These are phyloP conservation scores for Fusarium chuoi DNA, from an alignment of 2,329 filamentous ascomycete species.

Conservation along the genomic window DNA sequence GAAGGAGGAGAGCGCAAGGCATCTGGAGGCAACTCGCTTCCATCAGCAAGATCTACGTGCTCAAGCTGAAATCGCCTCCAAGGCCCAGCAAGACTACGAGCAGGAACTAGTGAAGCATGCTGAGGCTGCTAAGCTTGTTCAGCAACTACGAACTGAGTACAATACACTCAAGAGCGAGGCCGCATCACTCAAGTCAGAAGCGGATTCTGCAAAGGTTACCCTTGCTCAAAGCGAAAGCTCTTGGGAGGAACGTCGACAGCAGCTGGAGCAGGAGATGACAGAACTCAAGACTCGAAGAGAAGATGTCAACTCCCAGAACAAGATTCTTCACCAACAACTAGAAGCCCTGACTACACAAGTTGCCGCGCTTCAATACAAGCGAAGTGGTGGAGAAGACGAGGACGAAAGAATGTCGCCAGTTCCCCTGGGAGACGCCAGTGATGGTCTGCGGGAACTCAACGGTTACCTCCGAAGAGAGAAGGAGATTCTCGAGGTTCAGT, in stretches of 20 bases:
- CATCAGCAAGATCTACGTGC: conserved; percentile 92
- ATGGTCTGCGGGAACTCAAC: conserved; percentile 89
- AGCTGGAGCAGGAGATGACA: conserved; percentile 83
- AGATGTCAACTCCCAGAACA: conserved; percentile 89
- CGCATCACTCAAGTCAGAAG: conserved; percentile 79
- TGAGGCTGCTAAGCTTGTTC: conserved; percentile 88
- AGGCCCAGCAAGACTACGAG: conserved; percentile 95
- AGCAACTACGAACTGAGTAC: conserved; percentile 80
- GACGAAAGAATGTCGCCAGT: conserved; percentile 65
- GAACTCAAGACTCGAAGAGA: conserved; percentile 84
- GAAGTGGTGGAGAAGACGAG: conserved; percentile 62
- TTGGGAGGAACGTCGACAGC: conserved; percentile 84
- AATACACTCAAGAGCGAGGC: conserved; percentile 85
- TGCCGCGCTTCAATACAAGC: conserved; percentile 79
- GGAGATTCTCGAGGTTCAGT: conserved; percentile 97
- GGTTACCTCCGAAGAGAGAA: conserved; percentile 93
- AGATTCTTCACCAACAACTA: conserved; percentile 87
- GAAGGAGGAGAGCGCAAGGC: conserved; percentile 84
- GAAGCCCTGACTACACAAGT: conserved; percentile 87
- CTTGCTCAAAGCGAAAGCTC: conserved; percentile 85
- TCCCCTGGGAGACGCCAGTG: conserved; percentile 68
- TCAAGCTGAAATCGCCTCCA: conserved; percentile 91
- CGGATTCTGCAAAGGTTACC: conserved; percentile 84
- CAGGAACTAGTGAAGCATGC: conserved; percentile 94
- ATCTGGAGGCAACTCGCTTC: conserved; percentile 81